These are phyloP conservation scores for Ceratocystis huliohia DNA, from an alignment of 2,329 filamentous ascomycete species.

Conservation along the genomic window DNA sequence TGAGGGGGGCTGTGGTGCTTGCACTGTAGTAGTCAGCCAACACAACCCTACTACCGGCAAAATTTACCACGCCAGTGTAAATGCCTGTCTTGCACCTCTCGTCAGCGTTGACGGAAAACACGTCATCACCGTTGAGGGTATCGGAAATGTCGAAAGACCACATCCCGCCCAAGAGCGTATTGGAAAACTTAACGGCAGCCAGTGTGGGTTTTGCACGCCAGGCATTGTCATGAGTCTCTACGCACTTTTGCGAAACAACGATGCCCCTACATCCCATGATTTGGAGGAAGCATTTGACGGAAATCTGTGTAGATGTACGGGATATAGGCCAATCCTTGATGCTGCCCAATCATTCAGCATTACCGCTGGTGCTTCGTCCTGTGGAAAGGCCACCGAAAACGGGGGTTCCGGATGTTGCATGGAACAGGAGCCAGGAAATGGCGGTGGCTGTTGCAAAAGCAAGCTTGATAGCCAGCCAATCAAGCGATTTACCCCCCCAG, in stretches of 20 bases:
- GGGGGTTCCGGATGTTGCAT: conserved; percentile 55
- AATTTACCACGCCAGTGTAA: conserved; percentile 93
- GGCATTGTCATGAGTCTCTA: conserved; percentile 98
- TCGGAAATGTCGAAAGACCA: conserved; percentile 73
- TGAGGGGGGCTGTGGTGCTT: conserved; percentile 92
- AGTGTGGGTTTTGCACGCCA: conserved; percentile 90
- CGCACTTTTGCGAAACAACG: conserved; percentile 75
- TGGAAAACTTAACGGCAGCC: conserved; percentile 80
- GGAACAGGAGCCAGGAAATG: conserved; percentile 40
- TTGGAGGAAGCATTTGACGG: conserved; percentile 96
- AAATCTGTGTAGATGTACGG: conserved; percentile 89
- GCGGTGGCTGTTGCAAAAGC: conserved; percentile 50
- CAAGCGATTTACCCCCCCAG: conserved; percentile 67
- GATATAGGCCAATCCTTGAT: conserved; percentile 86
- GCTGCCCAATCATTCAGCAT: conserved; percentile 79
- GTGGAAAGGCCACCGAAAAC: conserved; percentile 37
- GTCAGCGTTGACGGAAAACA: conserved; percentile 94
- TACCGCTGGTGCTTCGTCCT: conserved; percentile 30
- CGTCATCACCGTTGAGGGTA: conserved; percentile 94
- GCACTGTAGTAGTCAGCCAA: conserved; percentile 88
- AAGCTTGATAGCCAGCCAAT: conserved; percentile 38
- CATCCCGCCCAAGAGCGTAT: conserved; percentile 87
- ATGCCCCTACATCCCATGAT: conserved; percentile 62
- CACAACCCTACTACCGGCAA: conserved; percentile 83
- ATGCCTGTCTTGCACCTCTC: conserved; percentile 86